Conservation (phyloP, 129 eudicot species). For the Flaveria bidentis region DNA sequence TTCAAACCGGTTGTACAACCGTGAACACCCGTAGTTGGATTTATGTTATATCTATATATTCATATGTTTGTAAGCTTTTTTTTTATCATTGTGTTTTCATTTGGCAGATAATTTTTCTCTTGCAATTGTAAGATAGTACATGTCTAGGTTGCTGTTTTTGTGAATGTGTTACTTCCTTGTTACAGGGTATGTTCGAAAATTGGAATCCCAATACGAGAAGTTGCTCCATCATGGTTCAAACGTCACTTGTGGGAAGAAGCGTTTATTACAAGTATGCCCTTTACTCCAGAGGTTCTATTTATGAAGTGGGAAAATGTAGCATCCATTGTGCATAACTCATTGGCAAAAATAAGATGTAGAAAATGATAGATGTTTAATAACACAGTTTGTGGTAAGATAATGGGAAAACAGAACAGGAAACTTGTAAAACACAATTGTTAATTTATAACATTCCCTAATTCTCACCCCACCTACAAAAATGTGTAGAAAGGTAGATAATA, state of each 20-base stretch:
- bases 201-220: slow-evolving; percentile 80
- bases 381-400: background rate
- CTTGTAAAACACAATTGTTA: background rate
- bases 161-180: background rate
- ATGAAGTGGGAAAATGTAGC: background rate
- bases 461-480: background rate
- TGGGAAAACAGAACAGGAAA: background rate
- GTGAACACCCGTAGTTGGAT: too few relatives aligned
- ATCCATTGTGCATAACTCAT: background rate
- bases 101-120: background rate
- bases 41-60: too few relatives aligned
- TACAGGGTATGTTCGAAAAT: slow-evolving; percentile 60
- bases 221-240: slow-evolving; percentile 85
- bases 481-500: slow-evolving; percentile 4
- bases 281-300: slow-evolving; percentile 4
- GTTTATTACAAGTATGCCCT: slow-evolving; percentile 71
- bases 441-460: background rate
- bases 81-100: too few relatives aligned
- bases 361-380: background rate
- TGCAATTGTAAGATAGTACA: background rate
- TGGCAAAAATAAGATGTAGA: background rate
- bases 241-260: slow-evolving; percentile 82
- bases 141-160: slow-evolving; percentile 1
- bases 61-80: too few relatives aligned
- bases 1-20: too few relatives aligned